Percentiles rank a stretch among this genome's conserved stretches.
Evolutionary conservation across 2,329 filamentous ascomycete species (phyloP).

Genomic region (Tolypocladium cylindrosporum): DNA sequence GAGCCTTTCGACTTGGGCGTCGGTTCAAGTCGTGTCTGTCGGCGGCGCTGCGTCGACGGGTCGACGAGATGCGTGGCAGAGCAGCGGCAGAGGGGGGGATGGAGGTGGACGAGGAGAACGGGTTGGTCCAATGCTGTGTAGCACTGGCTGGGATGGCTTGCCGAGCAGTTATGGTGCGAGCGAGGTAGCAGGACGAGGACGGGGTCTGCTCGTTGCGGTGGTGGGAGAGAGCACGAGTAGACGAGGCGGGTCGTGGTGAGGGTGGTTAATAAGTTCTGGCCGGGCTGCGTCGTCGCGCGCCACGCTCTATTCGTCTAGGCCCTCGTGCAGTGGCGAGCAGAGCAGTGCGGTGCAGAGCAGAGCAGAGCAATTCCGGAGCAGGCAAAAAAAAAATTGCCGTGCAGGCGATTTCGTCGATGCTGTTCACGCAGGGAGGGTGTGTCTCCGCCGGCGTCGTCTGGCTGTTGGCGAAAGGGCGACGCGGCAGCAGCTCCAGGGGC

Average conservation of each 20-base stretch:
- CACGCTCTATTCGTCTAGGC: not conserved
- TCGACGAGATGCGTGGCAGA: not conserved
- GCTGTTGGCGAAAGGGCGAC: not conserved
- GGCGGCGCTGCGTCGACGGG: not conserved
- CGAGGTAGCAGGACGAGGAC: not conserved
- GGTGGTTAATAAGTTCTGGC: not conserved
- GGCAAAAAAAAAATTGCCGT: no score
- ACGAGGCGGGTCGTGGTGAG: not conserved
- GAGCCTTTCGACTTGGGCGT: not conserved
- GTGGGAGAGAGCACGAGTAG: not conserved
- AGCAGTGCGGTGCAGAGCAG: not conserved
- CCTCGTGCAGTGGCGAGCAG: not conserved
- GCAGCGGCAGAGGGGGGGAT: not conserved
- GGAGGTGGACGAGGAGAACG: not conserved
- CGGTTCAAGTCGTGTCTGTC: not conserved
- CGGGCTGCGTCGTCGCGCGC: not conserved
- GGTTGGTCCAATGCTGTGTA: slow-evolving; percentile 1
- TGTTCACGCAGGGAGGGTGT: not conserved
- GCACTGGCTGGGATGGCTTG: slow-evolving; percentile 2
- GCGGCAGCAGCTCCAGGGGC: not conserved
- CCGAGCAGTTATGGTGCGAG: not conserved
- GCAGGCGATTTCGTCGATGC: not conserved
- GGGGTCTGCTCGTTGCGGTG: not conserved
- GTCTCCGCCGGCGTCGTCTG: not conserved
- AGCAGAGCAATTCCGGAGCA: not conserved